Evolutionary conservation across 2,329 filamentous ascomycete genomes (phyloP).

Genomic region (Paracamarosporium sp.): DNA sequence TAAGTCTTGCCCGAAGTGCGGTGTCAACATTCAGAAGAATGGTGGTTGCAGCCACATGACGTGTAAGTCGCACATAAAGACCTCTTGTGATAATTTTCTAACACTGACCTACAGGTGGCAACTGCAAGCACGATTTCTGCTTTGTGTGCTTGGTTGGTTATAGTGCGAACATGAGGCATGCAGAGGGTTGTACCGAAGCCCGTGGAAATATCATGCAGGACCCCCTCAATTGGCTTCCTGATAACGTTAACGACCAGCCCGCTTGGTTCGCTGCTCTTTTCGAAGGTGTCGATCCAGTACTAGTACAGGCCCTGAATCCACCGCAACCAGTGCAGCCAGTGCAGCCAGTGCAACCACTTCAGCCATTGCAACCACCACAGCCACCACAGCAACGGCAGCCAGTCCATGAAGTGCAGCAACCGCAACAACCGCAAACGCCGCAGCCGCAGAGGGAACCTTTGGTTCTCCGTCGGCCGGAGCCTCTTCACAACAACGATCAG

Average conservation of each 20-base stretch:
- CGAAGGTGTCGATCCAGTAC: too few species aligned
- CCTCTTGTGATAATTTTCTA: not conserved
- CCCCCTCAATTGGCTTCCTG: conserved; percentile 2
- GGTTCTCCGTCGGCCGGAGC: too few species aligned
- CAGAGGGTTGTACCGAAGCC: not conserved
- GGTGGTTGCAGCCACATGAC: conserved; percentile 35
- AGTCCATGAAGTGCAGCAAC: too few species aligned
- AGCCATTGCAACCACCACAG: too few species aligned
- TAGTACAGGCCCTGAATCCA: too few species aligned
- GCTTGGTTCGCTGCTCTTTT: too few species aligned
- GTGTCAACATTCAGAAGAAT: conserved; percentile 32
- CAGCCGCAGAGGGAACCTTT: too few species aligned
- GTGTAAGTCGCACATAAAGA: conserved; percentile 18
- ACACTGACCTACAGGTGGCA: not conserved
- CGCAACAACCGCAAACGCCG: too few species aligned
- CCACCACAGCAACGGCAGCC: too few species aligned
- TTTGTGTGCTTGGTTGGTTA: conserved; percentile 4
- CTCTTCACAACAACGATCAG: too few species aligned
- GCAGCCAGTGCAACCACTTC: too few species aligned
- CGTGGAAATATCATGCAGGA: not conserved
- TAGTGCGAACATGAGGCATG: conserved; percentile 6
- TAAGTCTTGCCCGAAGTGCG: conserved; percentile 34
- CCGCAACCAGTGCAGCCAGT: too few species aligned
- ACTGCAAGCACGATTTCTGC: conserved; percentile 12
- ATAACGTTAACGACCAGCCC: not conserved